These are phyloP conservation scores for Pythium phragmitis DNA, from an alignment of 352 stramenopile species.

Conservation along the genomic window DNA sequence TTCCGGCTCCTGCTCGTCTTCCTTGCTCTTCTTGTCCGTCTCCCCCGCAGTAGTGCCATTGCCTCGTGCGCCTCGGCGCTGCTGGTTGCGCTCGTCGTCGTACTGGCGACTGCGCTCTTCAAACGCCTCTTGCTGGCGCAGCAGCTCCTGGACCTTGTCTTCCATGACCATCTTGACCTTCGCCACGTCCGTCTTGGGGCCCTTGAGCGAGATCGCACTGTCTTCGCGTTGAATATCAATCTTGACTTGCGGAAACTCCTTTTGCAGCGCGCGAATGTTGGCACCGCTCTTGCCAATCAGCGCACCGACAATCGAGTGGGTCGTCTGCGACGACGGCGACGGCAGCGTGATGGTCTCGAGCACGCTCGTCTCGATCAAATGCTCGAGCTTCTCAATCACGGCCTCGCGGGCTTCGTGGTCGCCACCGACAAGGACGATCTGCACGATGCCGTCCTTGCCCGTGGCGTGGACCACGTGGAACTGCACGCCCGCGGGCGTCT, in stretches of 20 bases:
- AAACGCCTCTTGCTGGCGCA: conserved; percentile 50
- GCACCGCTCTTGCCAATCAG: conserved; percentile 79
- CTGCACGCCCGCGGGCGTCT: conserved; percentile 41
- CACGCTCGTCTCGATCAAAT: conserved; percentile 50
- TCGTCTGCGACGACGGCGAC: conserved; percentile 26
- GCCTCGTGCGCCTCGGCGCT: conserved; percentile 8
- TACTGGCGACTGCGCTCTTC: conserved; percentile 36
- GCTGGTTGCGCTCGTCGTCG: conserved; percentile 39
- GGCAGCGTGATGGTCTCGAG: conserved; percentile 53
- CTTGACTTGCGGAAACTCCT: conserved; percentile 53
- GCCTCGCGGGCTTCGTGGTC: conserved; percentile 59
- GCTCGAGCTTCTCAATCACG: conserved; percentile 62
- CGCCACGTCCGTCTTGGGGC: conserved; percentile 43
- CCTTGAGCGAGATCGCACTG: conserved; percentile 58
- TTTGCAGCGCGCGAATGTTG: conserved; percentile 72
- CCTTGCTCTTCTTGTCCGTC: conserved; percentile 21
- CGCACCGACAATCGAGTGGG: conserved; percentile 54
- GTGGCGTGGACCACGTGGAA: conserved; percentile 50
- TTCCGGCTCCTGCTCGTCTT: conserved; percentile 4
- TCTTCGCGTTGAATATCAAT: conserved; percentile 63
- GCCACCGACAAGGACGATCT: conserved; percentile 54
- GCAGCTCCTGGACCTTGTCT: conserved; percentile 68
- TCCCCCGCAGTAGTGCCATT: neutral
- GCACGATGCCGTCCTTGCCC: conserved; percentile 35
- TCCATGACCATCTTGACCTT: conserved; percentile 64